Conservation (phyloP, 352 stramenopile species). For the Phytophthora uliginosa region DNA sequence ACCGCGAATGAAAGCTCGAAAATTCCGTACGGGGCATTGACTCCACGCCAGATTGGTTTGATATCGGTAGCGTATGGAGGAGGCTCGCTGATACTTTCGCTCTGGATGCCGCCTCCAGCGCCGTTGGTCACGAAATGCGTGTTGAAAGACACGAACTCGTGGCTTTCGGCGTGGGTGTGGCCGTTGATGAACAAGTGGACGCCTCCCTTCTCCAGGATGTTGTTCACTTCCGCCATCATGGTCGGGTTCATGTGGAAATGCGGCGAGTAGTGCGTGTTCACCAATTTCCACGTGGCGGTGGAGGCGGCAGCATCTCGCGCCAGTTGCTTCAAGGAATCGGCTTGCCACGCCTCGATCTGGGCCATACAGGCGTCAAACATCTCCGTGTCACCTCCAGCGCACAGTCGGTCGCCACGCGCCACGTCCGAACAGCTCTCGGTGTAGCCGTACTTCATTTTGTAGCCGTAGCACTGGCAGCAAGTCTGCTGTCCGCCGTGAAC, state of each 20-base stretch:
- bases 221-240: slow-evolving; percentile 78
- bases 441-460: slow-evolving; percentile 64
- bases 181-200: slow-evolving; percentile 80
- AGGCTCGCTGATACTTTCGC: slow-evolving; percentile 70
- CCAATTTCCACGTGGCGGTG: slow-evolving; percentile 75
- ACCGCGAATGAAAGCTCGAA: slow-evolving; percentile 76
- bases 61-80: slow-evolving; percentile 57
- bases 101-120: slow-evolving; percentile 77
- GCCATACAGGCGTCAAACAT: slow-evolving; percentile 73
- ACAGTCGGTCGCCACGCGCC: slow-evolving; percentile 58
- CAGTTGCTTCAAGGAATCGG: slow-evolving; percentile 70
- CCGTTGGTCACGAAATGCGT: slow-evolving; percentile 85
- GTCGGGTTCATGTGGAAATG: slow-evolving; percentile 76
- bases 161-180: slow-evolving; percentile 80
- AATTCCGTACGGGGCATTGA: slow-evolving; percentile 72
- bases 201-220: slow-evolving; percentile 52
- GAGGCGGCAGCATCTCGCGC: slow-evolving; percentile 57
- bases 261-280: slow-evolving; percentile 84
- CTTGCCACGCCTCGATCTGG: slow-evolving; percentile 67
- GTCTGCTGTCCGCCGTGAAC: slow-evolving; percentile 72
- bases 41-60: slow-evolving; percentile 61
- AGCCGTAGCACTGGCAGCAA: slow-evolving; percentile 86
- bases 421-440: slow-evolving; percentile 53
- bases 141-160: slow-evolving; percentile 75
- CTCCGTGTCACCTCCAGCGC: slow-evolving; percentile 56